Conservation (phyloP, 2,329 filamentous ascomycete species). For the Westerdykella sp. region DNA sequence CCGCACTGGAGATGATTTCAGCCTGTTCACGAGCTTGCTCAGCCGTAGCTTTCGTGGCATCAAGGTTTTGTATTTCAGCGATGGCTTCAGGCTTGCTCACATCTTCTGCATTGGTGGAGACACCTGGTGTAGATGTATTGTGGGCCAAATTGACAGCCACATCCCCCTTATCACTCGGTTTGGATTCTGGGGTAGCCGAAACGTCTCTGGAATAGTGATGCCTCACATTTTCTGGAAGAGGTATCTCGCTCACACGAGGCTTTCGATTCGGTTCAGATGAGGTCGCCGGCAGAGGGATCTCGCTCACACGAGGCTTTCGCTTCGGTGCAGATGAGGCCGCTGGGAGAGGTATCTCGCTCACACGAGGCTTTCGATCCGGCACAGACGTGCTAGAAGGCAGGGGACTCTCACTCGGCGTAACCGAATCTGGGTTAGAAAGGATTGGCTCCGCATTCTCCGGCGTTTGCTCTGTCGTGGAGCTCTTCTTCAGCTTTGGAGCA, state of each 20-base stretch:
- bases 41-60: not conserved
- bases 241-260: no score
- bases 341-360: no score
- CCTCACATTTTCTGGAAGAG: slow-evolving; percentile 5
- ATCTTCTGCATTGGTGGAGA: no score
- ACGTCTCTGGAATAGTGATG: not conserved
- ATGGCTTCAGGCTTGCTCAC: not conserved
- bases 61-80: not conserved
- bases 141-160: not conserved
- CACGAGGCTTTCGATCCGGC: slow-evolving; percentile 27
- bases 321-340: no score
- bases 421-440: not conserved
- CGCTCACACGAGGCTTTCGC: no score
- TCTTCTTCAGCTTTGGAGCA: not conserved
- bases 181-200: not conserved
- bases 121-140: not conserved
- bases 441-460: not conserved
- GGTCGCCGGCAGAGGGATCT: no score
- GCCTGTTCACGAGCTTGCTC: not conserved
- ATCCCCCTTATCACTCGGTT: not conserved
- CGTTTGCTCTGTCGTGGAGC: not conserved
- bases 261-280: no score
- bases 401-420: not conserved
- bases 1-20: slow-evolving; percentile 7
- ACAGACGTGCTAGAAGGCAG: slow-evolving; percentile 4